These are phyloP conservation scores for Cornus kousa DNA, from an alignment of 148 eudicot genomes.

Conservation along the genomic window DNA sequence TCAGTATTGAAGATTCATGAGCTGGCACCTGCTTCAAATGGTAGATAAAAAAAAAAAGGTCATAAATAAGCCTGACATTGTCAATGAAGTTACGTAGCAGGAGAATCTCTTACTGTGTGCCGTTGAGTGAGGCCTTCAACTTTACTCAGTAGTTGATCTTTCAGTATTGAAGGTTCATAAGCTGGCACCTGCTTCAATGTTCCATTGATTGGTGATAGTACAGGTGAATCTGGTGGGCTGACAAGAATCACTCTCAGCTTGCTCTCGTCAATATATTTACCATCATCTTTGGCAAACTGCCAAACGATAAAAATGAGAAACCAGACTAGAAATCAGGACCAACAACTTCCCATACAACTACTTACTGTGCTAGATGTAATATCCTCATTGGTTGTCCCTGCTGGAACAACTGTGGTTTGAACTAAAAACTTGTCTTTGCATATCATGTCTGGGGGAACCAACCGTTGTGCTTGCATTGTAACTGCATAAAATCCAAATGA, in stretches of 20 bases:
- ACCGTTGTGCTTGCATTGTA: constrained; percentile 80
- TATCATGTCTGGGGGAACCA: constrained; percentile 59
- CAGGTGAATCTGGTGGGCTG: constrained; percentile 55
- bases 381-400: constrained; percentile 67
- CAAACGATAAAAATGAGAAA: constrained; percentile 17
- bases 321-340: constrained; percentile 9
- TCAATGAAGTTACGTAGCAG: neutral
- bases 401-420: constrained; percentile 79
- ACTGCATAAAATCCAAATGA: constrained; percentile 40
- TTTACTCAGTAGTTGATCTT: constrained; percentile 20
- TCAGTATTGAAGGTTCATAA: constrained; percentile 21
- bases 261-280: constrained; percentile 61
- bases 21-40: constrained; percentile 34
- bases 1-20: constrained; percentile 21
- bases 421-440: constrained; percentile 96
- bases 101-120: constrained; percentile 20
- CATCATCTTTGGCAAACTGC: constrained; percentile 62
- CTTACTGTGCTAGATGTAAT: constrained; percentile 70
- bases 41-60: neutral
- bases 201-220: constrained; percentile 46
- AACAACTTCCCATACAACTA: neutral
- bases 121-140: constrained; percentile 9
- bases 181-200: constrained; percentile 36
- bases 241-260: constrained; percentile 76
- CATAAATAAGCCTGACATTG: too few relatives aligned